Evolutionary conservation across 345 rosid genomes (phyloP).

Genomic region (Turnera subulata): DNA sequence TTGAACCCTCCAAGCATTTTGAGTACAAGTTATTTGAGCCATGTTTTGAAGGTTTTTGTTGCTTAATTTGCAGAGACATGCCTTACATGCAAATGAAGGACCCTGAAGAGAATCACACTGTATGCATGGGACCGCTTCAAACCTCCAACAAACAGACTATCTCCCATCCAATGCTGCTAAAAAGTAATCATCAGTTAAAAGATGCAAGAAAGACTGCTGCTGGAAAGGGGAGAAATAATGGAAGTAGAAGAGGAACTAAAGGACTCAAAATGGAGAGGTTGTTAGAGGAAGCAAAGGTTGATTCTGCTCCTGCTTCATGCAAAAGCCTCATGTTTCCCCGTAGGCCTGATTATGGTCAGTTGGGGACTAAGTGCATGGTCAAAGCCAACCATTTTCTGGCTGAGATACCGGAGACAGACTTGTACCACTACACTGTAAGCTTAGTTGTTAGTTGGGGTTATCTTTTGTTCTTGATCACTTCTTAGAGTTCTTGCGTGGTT

Average conservation of each 20-base stretch:
- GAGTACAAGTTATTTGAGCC: neutral
- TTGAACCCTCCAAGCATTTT: no score
- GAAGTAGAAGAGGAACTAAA: constrained; percentile 18
- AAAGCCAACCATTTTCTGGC: constrained; percentile 47
- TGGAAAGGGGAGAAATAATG: constrained; percentile 9
- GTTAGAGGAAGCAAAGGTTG: constrained; percentile 11
- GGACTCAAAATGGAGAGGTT: constrained; percentile 17
- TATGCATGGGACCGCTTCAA: constrained; percentile 8
- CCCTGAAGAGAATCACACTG: constrained; percentile 15
- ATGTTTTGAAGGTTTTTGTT: neutral
- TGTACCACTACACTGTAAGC: constrained; percentile 39
- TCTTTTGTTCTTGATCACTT: neutral
- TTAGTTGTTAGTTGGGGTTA: neutral
- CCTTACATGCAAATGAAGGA: constrained; percentile 26
- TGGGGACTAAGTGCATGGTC: constrained; percentile 32
- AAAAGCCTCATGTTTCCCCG: constrained; percentile 28
- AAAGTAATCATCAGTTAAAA: no score
- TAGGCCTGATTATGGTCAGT: constrained; percentile 32
- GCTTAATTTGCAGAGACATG: constrained; percentile 22
- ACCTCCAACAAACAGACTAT: constrained; percentile 9
- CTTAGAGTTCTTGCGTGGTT: neutral
- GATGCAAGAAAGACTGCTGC: constrained; percentile 6
- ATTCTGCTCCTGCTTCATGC: constrained; percentile 14
- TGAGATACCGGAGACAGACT: constrained; percentile 29
- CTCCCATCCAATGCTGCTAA: no score